Base-by-base conservation (phyloP, 805 yeast species). In the Ogataea henricii region DNA sequence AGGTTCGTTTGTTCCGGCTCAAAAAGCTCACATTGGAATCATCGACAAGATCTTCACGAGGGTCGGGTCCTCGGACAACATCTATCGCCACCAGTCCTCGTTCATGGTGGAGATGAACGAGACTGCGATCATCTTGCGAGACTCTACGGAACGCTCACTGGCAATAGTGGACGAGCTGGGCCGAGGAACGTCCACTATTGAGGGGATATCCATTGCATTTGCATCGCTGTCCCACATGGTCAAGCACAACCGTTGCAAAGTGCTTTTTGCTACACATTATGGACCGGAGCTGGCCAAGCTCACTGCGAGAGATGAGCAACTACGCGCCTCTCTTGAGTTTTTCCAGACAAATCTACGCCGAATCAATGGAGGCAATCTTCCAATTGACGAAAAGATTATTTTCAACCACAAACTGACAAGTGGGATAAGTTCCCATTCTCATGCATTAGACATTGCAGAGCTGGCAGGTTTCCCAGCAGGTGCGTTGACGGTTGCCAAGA, bases 81-180 rank as follows among this genome's bases (percentile, higher is more conserved):
- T 90, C 22, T 79, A 79, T 50, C 76, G 81, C 40, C 90, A 90
- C 35, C 79, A 85, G 58, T 85, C 94, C n/a, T 89, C 97, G 0
- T 90, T 90, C 59, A 88, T 89, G 96, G 88, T 86, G 13, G 97
- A 90, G 58, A 89, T 90, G 96, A 74, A 83, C 33, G 97, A 90
- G 62, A 85, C 96, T 2, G 80, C 89, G 2, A 68, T 73, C 37
- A 89, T 90, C 29, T 63, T 90, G 30, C 70, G 77, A 32, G 77
- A 80, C 36, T 85, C 95, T 7, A 84, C 94, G 0, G 56, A 69
- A 1, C 69, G 75, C 29, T 88, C 96, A 0, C 68, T 90, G 51
- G 87, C 92, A 0, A 82, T 90, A 18, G 71, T 90, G 47, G 97
- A 90, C 65, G 97, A 90, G 59, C 82, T 90, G 18, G 97, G 97